Evolutionary conservation across 768 basidiomycete species (phyloP).

Genomic region (Tephrocybe sp.): DNA sequence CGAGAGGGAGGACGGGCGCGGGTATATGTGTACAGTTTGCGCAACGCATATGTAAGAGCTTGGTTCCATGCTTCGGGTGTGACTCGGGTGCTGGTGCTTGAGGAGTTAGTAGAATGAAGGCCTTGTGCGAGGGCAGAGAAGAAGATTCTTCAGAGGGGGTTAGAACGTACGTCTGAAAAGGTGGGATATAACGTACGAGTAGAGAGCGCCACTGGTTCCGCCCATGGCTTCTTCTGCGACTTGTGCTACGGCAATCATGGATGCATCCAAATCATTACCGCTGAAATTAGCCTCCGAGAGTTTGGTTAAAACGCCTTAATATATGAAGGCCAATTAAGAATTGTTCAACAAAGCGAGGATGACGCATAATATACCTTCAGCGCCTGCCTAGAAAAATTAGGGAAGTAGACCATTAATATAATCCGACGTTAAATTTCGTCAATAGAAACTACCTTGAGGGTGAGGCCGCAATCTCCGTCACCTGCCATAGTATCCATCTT

Average conservation of each 20-base stretch:
- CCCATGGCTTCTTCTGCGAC: slow-evolving; percentile 86
- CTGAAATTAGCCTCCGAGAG: slow-evolving; percentile 53
- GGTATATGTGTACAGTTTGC: slow-evolving; percentile 76
- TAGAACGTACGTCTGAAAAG: neutral
- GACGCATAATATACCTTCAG: slow-evolving; percentile 45
- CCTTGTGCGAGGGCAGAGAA: slow-evolving; percentile 84
- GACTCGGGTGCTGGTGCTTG: slow-evolving; percentile 29
- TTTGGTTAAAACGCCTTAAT: slow-evolving; percentile 61
- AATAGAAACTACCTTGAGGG: slow-evolving; percentile 37
- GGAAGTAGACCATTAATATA: neutral
- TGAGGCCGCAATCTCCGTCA: slow-evolving; percentile 70
- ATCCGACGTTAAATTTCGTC: neutral
- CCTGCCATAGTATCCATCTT: slow-evolving; percentile 89
- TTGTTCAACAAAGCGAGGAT: neutral
- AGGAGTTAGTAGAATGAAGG: slow-evolving; percentile 38
- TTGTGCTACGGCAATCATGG: slow-evolving; percentile 66
- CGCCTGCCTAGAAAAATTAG: slow-evolving; percentile 61
- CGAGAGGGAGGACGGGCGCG: slow-evolving; percentile 86
- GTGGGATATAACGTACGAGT: slow-evolving; percentile 61
- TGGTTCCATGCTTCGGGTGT: slow-evolving; percentile 56
- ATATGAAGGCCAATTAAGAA: slow-evolving; percentile 1
- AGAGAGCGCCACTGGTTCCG: slow-evolving; percentile 87
- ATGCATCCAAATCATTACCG: slow-evolving; percentile 61
- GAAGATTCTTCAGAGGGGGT: slow-evolving; percentile 64
- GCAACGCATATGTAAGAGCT: slow-evolving; percentile 56